Base-by-base conservation (phyloP, 805 yeast species). In the Kuraishia cidri region DNA sequence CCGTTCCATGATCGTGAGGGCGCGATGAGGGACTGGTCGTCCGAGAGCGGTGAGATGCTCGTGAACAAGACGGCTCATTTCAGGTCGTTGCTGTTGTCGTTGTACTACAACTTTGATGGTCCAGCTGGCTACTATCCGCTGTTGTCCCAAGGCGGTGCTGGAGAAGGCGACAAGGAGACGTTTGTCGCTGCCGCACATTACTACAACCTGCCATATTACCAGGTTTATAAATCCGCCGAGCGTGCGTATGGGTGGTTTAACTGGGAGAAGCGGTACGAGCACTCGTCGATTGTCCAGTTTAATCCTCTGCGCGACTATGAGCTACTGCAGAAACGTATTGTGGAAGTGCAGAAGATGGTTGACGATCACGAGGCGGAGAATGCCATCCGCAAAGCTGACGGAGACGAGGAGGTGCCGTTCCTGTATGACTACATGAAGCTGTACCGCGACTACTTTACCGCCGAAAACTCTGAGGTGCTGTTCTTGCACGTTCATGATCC, bases 141-240 rank as follows among this genome's bases (percentile, higher is more conserved):
- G 30, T 56, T 79, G 26, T 61, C 79, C 3, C 75, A 75, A 50
- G 79, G 80, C 18, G 64, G 65, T 26, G 67, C 65, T 5, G 88
- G 88, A n/a, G 84, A 77, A 53, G 87, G 87, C 34, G 87, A 80
- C 48, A 80, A 80, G 47, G 87, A 79, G 41, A 79, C 88, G 1
- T 75, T 77, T 37, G 60, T 79, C 36, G 84, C 87, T 0, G 82
- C 87, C 2, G 82, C 87, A 6, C 62, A 66, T 29, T 67, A 68
- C 13, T 58, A 67, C 33, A 56, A 59, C 3, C 49, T 64, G 31
- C 63, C 66, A 2, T 75, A 64, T 42, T 75, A 76, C 44, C 82
- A 76, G 52, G 64, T 69, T 6, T 62, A 66, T 37, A 62, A 67
- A 29, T 53, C 38, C 37, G 45, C 56, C 8, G 59, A 54, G 33